Conservation (phyloP, 2,329 filamentous ascomycete species). For the Ceratocystis eucalypticola region DNA sequence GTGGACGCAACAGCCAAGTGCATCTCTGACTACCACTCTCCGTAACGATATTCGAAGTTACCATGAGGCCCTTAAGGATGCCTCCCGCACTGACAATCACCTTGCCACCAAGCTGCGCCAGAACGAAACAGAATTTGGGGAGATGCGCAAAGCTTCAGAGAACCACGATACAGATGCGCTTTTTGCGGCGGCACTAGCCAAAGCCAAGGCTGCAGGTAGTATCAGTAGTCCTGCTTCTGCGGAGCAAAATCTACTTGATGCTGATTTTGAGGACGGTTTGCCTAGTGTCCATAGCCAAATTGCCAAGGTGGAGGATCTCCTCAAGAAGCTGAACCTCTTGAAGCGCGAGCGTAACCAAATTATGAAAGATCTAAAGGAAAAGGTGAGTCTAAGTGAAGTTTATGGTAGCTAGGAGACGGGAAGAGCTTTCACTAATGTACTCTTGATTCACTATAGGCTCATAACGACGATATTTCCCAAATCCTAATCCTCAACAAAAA, state of each 20-base stretch:
- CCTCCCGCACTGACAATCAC: constrained; percentile 71
- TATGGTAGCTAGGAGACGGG: background rate
- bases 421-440: constrained; percentile 16
- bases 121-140: constrained; percentile 78
- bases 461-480: constrained; percentile 93
- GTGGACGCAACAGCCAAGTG: constrained; percentile 95
- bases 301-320: constrained; percentile 68
- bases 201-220: constrained; percentile 54
- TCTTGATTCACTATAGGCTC: constrained; percentile 45
- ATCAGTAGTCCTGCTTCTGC: constrained; percentile 46
- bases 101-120: constrained; percentile 72
- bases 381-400: constrained; percentile 43
- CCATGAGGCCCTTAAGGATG: constrained; percentile 77
- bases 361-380: constrained; percentile 92
- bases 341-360: constrained; percentile 87
- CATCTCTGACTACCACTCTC: constrained; percentile 73
- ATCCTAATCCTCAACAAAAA: constrained; percentile 98
- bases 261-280: constrained; percentile 71
- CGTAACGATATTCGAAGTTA: constrained; percentile 80
- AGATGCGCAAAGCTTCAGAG: constrained; percentile 84
- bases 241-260: constrained; percentile 75
- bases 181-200: constrained; percentile 75
- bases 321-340: constrained; percentile 82
- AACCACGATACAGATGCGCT: constrained; percentile 75
- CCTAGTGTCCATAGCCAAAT: constrained; percentile 83